Base-by-base conservation (phyloP, 768 basidiomycete species). In the Lactarius quietus region DNA sequence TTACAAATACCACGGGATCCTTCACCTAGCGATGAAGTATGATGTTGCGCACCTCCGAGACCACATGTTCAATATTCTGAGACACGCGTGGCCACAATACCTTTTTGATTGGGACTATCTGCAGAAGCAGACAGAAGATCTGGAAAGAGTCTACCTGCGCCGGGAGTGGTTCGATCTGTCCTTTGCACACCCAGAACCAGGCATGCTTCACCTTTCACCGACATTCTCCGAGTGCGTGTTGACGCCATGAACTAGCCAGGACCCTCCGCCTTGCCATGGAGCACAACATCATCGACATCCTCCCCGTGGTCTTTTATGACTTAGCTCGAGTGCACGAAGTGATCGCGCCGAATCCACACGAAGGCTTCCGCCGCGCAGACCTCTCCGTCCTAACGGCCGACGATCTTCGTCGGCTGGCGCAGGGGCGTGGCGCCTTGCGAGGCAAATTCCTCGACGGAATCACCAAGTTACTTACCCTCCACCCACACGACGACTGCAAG, bases 401-500 rank as follows among this genome's bases (percentile, higher is more conserved):
- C 31, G 67, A 68, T 41, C 64, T 66, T 8, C 64, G 67, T n/a
- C 64, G 64, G 38, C 64, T 68, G 15, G 28, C 59, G 10, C 67
- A 65, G 38, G 67, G 67, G 6, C 64, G 64, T 20, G 67, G 59
- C 20, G 56, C 64, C 31, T 41, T 68, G 23, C 54, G 59, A 23
- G 58, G 64, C 39, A 61, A 60, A 61, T 66, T 66, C 60, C 38
- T 58, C 17, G 65, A 66, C n/a, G 48, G 57, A 9, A 57, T 62
- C 84, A 65, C 82, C 84, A 9, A 93, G 90, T 65, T 97, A 88
- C 55, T 83, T 82, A 3, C 94, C 96, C 57, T 98, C 77, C 71
- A 94, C 92, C 67, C 90, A 78, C 8, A 95, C 94, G 12, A 96
- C 93, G 26, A 93, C 92, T 29, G 86, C 79, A 72, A 97, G 91